phyloP scores from a whole-genome alignment of 345 rosid genomes.

The Clausena lansium region DNA sequence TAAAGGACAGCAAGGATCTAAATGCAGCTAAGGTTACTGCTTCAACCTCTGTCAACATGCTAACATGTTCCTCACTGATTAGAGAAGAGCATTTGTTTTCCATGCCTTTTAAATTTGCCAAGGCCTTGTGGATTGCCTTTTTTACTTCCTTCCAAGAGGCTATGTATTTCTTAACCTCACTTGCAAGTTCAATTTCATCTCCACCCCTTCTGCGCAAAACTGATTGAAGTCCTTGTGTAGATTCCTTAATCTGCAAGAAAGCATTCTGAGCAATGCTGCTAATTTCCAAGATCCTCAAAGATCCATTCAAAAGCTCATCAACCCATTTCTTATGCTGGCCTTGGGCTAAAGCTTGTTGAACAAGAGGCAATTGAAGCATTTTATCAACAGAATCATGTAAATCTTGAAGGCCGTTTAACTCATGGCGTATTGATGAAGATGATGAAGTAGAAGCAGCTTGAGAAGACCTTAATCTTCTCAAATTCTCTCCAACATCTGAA shows the following conservation, averaged over 20 bases:
- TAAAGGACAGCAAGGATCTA: constrained; percentile 39
- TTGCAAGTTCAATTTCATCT: not conserved
- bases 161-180: constrained; percentile 37
- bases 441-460: constrained; percentile 9
- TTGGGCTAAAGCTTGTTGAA: constrained; percentile 13
- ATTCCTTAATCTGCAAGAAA: constrained; percentile 28
- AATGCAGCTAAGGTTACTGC: constrained; percentile 24
- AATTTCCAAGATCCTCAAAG: constrained; percentile 28
- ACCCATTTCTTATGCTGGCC: not conserved
- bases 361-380: not conserved
- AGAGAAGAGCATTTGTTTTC: constrained; percentile 17
- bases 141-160: constrained; percentile 40
- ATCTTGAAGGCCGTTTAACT: constrained; percentile 28
- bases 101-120: constrained; percentile 25
- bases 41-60: constrained; percentile 34
- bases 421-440: constrained; percentile 1
- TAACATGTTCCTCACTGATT: not conserved
- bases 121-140: constrained; percentile 40
- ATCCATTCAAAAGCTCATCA: constrained; percentile 16
- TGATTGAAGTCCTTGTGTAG: constrained; percentile 30
- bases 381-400: constrained; percentile 34
- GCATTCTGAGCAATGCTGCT: constrained; percentile 32
- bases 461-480: constrained; percentile 13
- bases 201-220: constrained; percentile 30
- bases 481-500: constrained; percentile 34